These are phyloP conservation scores for Leccinum pellstonianum DNA, from an alignment of 768 basidiomycete genomes.

Conservation along the genomic window DNA sequence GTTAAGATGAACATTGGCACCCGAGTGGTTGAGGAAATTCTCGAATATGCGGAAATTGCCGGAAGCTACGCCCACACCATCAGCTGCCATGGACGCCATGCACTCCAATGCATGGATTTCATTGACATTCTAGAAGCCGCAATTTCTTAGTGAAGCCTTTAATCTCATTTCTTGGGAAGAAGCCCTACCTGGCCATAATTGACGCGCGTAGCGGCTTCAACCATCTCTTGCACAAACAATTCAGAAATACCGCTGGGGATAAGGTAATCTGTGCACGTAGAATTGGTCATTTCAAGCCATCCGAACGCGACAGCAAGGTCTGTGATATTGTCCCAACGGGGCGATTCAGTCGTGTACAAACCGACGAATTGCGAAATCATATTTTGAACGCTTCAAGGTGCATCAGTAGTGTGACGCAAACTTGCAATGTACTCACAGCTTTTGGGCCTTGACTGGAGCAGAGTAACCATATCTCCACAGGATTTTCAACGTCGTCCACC, in stretches of 20 bases:
- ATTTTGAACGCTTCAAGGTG: conserved; percentile 46
- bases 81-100: conserved; percentile 66
- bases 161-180: not conserved
- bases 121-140: conserved; percentile 52
- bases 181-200: conserved; percentile 73
- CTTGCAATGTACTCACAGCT: conserved; percentile 41
- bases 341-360: conserved; percentile 54
- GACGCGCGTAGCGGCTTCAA: conserved; percentile 78
- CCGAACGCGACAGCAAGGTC: conserved; percentile 52
- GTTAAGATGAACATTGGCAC: conserved; percentile 67
- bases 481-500: conserved; percentile 74
- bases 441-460: conserved; percentile 56
- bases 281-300: conserved; percentile 49
- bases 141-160: not conserved
- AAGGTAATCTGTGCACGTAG: conserved; percentile 59
- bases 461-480: conserved; percentile 75
- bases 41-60: conserved; percentile 90
- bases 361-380: conserved; percentile 52
- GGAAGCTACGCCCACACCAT: conserved; percentile 62
- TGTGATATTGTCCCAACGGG: conserved; percentile 62
- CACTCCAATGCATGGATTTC: conserved; percentile 79
- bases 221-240: conserved; percentile 66
- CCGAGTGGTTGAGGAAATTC: conserved; percentile 67
- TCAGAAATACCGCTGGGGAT: conserved; percentile 50
- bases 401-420: not conserved